Evolutionary conservation across 2,329 filamentous ascomycete species (phyloP), one percentile per base, ranked within the genome.

Genomic region (Ophiostoma triangulosporum): DNA sequence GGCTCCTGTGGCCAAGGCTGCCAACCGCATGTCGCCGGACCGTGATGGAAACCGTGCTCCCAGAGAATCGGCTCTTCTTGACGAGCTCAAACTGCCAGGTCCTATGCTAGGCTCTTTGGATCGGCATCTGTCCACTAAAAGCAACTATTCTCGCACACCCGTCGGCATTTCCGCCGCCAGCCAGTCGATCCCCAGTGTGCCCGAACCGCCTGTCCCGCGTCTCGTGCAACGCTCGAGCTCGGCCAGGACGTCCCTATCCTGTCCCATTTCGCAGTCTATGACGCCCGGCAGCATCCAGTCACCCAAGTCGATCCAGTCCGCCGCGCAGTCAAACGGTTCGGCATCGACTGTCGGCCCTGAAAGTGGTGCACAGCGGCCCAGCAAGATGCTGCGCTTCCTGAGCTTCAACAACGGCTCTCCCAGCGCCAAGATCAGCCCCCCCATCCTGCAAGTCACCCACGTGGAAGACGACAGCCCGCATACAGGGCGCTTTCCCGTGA

Each of bases 341-440:
- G 58, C 51, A 15, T 68, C 67, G 1, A 56, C 62, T 2, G 54
- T 65, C 46, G 70, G 65, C 51, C 68, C 65, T n/a, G 63, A 65
- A 1, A 67, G 62, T 49, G 64, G 64, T 4, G 54, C 63, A 14
- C 66, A 66, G 52, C 70, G 66, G 36, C 64, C 64, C 1, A 65
- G 64, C 53, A 70, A 66, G 54, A 59, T 74, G 2, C 66, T 69
- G 46, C 65, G 71, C 9, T 59, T 75, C 27, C 58, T 74, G 14
- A 69, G 65, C 54, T 56, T 70, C 5, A 67, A 24, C 15, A 48
- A 36, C 27, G 31, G 63, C 57, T 59, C 64, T 57, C 56, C 65
- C 27, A 51, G 49, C 8, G 15, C 12, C 32, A 64, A 38, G 61
- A 60, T 1, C 35, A 38, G 38, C 6, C 63, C 50, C 9, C 40